phyloP scores from a whole-genome alignment of 495 filamentous ascomycete genomes.

The Tetracladium marchalianum region DNA sequence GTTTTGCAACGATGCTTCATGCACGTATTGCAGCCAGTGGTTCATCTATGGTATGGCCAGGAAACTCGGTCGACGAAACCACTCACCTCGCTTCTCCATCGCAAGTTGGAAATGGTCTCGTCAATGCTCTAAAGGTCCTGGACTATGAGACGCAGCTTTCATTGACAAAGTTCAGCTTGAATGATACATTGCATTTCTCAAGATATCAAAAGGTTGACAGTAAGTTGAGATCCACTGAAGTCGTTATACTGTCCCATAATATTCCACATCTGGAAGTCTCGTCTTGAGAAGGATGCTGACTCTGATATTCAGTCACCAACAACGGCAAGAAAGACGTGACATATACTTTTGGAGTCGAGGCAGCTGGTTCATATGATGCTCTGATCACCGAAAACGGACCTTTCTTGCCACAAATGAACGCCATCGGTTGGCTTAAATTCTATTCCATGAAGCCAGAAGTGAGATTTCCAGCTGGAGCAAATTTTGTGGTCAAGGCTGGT shows the following conservation, averaged over 20 bases:
- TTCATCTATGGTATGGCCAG: constrained; percentile 27
- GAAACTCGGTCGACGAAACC: too few relatives aligned
- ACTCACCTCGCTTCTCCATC: too few relatives aligned
- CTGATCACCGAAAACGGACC: too few relatives aligned
- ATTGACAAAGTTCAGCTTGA: constrained; percentile 29
- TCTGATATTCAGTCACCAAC: too few relatives aligned
- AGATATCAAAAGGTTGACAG: constrained; percentile 25
- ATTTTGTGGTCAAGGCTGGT: constrained; percentile 6
- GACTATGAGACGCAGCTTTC: constrained; percentile 28
- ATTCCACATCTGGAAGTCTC: too few relatives aligned
- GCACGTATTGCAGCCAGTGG: constrained; percentile 26
- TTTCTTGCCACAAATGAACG: not conserved
- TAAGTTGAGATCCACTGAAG: too few relatives aligned
- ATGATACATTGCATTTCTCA: constrained; percentile 33
- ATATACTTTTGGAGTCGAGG: constrained; percentile 23
- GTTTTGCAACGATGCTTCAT: constrained; percentile 24
- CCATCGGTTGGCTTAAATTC: not conserved
- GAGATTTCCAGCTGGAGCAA: not conserved
- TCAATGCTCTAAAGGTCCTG: constrained; percentile 33
- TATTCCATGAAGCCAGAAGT: constrained; percentile 1
- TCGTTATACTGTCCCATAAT: too few relatives aligned
- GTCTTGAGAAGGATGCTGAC: too few relatives aligned
- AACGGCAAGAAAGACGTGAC: constrained; percentile 22
- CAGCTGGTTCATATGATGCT: too few relatives aligned
- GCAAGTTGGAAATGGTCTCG: constrained; percentile 36